Evolutionary conservation across 2,329 filamentous ascomycete genomes (phyloP), one percentile per base, ranked within the genome.

Genomic region (Aspergillus sclerotialis): DNA sequence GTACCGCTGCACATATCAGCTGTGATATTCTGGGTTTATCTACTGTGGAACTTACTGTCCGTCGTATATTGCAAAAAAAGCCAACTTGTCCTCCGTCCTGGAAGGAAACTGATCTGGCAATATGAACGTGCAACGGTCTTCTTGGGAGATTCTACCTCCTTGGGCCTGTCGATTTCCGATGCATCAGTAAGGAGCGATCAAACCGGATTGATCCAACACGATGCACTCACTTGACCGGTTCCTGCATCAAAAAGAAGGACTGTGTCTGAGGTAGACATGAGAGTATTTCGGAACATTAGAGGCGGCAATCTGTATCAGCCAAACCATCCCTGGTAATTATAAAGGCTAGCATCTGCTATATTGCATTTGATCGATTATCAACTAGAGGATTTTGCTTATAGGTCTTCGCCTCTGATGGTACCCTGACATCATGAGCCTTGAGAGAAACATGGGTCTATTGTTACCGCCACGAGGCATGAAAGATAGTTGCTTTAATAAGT

Each of bases 51-150:
- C 56, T 42, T 45, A 61, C 57, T 61, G 57, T 33, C 57, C 57
- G 31, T 61, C 57, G 37, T 55, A 60, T 15, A 60, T 42, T 12
- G 53, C 56, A 37, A 61, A 55, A 19, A 53, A 51, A 7, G 49
- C 53, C 25, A 61, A 30, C 16, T 52, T 55, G 9, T 53, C 46
- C 5, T 52, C 33, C n/a, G 43, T 46, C 6, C 43, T 33, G 7
- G 42, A 41, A 14, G 53, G 52, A 38, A 59, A 59, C 15, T 55
- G 46, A 8, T 52, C 46, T 28, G 57, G 56, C 14, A 46, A 32
- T 8, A 59, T 28, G 16, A 56, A 33, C 28, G 45, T 46, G 30
- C 47, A 49, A 6, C 55, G 55, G 37, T 61, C 57, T 35, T 60
- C 55, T 34, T 61, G 57, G 12, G 35, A 35, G 2, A 40, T 34